A percentile compares a stretch with the other conserved stretches of the same genome.
phyloP scores from a whole-genome alignment of 495 filamentous ascomycete species.

The Penicillium daleae region DNA sequence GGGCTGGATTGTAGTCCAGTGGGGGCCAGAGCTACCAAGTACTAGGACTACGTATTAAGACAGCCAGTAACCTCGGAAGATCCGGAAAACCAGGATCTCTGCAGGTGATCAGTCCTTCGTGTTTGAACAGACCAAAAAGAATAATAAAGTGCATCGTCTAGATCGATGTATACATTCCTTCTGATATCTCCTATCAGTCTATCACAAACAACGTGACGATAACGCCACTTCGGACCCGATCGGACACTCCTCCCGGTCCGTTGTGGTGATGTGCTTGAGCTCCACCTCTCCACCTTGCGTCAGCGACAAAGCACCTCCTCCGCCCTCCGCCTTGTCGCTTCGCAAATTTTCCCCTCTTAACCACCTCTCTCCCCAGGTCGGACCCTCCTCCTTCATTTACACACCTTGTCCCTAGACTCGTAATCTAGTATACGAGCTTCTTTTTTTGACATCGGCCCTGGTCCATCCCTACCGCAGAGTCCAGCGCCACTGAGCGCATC shows the following conservation, averaged over 20 bases:
- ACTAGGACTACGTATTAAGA: too few relatives aligned
- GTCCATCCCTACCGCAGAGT: slow-evolving; percentile 14
- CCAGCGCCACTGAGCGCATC: slow-evolving; percentile 38
- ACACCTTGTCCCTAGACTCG: not conserved
- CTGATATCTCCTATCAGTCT: not conserved
- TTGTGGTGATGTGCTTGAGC: slow-evolving; percentile 5
- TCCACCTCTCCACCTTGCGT: slow-evolving; percentile 9
- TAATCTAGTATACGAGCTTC: not conserved
- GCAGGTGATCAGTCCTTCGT: not conserved
- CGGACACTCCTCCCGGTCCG: slow-evolving; percentile 21
- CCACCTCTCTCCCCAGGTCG: not conserved
- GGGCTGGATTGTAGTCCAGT: not conserved
- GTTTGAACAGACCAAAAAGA: too few relatives aligned
- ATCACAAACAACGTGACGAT: not conserved
- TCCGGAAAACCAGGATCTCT: not conserved
- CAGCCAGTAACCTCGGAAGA: not conserved
- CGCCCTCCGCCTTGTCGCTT: slow-evolving; percentile 4
- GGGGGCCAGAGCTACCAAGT: not conserved
- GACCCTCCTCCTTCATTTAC: not conserved
- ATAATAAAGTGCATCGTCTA: not conserved
- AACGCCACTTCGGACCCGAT: slow-evolving; percentile 26
- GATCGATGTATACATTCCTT: not conserved
- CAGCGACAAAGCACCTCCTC: slow-evolving; percentile 3
- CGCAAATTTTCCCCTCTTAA: slow-evolving; percentile 11
- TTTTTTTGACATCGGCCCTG: not conserved